Evolutionary conservation across 495 filamentous ascomycete species (phyloP).

Genomic region (Aspergillus sparsus): DNA sequence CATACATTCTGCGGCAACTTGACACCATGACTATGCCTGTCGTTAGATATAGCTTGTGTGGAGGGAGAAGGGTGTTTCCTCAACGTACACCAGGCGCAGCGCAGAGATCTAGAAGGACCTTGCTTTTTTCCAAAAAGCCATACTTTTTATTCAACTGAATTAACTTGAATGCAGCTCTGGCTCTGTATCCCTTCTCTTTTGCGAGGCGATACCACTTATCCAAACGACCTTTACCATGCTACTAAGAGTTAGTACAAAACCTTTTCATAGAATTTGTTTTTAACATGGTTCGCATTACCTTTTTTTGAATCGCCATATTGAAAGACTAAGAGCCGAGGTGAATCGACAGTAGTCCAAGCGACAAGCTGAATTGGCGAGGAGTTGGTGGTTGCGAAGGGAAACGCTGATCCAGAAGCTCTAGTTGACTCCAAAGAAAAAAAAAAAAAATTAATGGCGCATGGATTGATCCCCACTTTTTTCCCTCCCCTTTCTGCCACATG

Average conservation of each 20-base stretch:
- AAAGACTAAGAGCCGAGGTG: slow-evolving; percentile 25
- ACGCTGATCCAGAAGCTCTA: slow-evolving; percentile 5
- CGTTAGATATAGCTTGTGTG: slow-evolving; percentile 27
- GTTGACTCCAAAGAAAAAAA: slow-evolving; percentile 22
- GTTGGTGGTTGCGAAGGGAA: background rate
- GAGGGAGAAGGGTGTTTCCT: too few relatives aligned
- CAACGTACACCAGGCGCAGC: slow-evolving; percentile 85
- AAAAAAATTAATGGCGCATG: slow-evolving; percentile 29
- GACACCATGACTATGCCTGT: slow-evolving; percentile 79
- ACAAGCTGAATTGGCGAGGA: slow-evolving; percentile 17
- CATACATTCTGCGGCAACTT: slow-evolving; percentile 96
- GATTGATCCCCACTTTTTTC: slow-evolving; percentile 23
- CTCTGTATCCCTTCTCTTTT: slow-evolving; percentile 97
- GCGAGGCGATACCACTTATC: slow-evolving; percentile 98
- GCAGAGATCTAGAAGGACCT: slow-evolving; percentile 94
- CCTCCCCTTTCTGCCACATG: slow-evolving; percentile 5
- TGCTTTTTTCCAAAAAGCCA: slow-evolving; percentile 94
- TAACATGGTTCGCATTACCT: slow-evolving; percentile 47
- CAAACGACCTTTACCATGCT: slow-evolving; percentile 97
- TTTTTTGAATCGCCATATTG: slow-evolving; percentile 96
- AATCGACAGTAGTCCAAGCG: slow-evolving; percentile 27
- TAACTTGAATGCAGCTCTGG: slow-evolving; percentile 95
- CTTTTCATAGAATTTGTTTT: background rate
- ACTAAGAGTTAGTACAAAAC: slow-evolving; percentile 27
- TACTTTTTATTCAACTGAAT: slow-evolving; percentile 99